A percentile compares a stretch with the other conserved stretches of the same genome.
phyloP scores from a whole-genome alignment of 306 rosid genomes.

The Arachis stenosperma region DNA sequence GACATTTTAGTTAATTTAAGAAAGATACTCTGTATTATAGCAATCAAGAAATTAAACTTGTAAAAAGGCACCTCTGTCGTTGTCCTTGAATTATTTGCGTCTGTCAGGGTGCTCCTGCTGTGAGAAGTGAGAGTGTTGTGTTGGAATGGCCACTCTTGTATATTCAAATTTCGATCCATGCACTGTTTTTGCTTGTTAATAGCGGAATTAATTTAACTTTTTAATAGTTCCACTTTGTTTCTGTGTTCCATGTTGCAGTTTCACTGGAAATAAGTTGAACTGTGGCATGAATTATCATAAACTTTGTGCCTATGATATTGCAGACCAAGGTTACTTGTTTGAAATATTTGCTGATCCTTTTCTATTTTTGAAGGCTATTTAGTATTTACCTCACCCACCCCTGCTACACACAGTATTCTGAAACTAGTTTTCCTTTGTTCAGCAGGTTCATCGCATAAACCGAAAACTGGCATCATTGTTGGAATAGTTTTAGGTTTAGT shows the following conservation, averaged over 20 bases:
- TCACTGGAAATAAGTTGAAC: slow-evolving; percentile 71
- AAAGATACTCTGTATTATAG: too few relatives aligned
- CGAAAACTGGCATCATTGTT: slow-evolving; percentile 64
- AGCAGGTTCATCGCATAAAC: slow-evolving; percentile 61
- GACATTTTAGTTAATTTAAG: too few relatives aligned
- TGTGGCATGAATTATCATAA: slow-evolving; percentile 56
- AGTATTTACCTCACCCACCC: not conserved
- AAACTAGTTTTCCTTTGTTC: slow-evolving; percentile 36
- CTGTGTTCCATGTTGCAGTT: slow-evolving; percentile 57
- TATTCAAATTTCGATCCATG: not conserved
- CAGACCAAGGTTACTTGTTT: slow-evolving; percentile 60
- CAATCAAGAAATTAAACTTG: too few relatives aligned
- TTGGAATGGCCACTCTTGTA: too few relatives aligned
- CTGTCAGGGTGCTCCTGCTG: too few relatives aligned
- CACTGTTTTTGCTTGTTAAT: slow-evolving; percentile 12
- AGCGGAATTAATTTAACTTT: not conserved
- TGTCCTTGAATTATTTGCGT: too few relatives aligned
- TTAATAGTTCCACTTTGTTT: slow-evolving; percentile 26
- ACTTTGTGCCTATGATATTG: slow-evolving; percentile 58
- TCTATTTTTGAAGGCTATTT: slow-evolving; percentile 10
- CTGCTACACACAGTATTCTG: slow-evolving; percentile 25
- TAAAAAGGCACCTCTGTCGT: too few relatives aligned
- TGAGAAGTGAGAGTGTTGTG: too few relatives aligned
- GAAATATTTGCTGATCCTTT: slow-evolving; percentile 16
- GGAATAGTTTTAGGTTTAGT: slow-evolving; percentile 65